These are phyloP conservation scores for Edaphochlamys debaryana DNA, from an alignment of 139 green algal genomes.

Conservation along the genomic window DNA sequence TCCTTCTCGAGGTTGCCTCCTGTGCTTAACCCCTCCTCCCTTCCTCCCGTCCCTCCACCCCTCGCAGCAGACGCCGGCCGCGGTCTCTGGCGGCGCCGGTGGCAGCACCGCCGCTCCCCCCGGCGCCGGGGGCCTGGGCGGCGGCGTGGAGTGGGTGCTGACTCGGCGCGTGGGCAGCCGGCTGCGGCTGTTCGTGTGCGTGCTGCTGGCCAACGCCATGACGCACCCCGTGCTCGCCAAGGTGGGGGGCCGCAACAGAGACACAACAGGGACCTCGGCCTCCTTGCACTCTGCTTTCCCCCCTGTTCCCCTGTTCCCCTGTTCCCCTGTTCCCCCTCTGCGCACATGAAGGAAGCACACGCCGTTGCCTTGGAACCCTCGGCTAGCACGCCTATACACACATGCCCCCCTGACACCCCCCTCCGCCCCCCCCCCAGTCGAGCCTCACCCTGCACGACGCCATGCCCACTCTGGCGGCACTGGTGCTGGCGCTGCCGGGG, in stretches of 20 bases:
- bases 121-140: not conserved
- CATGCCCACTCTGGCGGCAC: not conserved
- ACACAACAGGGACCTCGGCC: too few species aligned
- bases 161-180: not conserved
- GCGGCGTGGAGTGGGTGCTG: conserved; percentile 11
- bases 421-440: not conserved
- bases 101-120: not conserved
- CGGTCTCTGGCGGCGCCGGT: too few species aligned
- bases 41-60: too few species aligned
- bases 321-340: not conserved
- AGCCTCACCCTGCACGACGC: conserved; percentile 29
- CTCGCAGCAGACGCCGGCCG: too few species aligned
- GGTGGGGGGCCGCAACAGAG: conserved; percentile 5
- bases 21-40: too few species aligned
- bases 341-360: too few species aligned
- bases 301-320: too few species aligned
- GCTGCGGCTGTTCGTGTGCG: conserved; percentile 34
- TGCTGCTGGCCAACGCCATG: conserved; percentile 41
- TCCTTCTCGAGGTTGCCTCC: too few species aligned
- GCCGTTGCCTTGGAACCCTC: too few species aligned
- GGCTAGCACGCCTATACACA: too few species aligned
- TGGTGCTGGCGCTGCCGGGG: conserved; percentile 42
- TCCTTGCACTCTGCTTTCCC: too few species aligned
- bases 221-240: conserved; percentile 44
- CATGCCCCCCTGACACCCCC: too few species aligned